Evolutionary conservation across 2,329 filamentous ascomycete species (phyloP).

Genomic region (Leptodontidium sp.): DNA sequence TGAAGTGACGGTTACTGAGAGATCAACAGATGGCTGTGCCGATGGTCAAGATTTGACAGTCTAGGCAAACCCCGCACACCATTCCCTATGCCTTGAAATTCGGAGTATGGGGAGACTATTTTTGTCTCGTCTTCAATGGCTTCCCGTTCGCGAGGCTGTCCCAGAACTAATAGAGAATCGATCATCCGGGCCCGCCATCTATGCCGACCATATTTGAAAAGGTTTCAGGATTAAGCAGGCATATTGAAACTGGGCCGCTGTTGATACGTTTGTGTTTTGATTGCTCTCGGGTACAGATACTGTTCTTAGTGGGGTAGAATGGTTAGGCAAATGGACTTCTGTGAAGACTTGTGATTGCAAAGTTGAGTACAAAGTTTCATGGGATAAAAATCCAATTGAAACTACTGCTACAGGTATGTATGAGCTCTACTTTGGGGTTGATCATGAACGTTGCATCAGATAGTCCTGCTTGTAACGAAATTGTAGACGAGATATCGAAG

Average conservation of each 20-base stretch:
- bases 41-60: constrained; percentile 6
- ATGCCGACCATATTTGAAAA: neutral
- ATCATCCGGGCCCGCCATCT: no score
- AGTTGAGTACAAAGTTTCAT: neutral
- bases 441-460: no score
- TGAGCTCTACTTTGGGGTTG: no score
- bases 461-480: no score
- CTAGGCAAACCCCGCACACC: neutral
- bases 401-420: no score
- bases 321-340: neutral
- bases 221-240: neutral
- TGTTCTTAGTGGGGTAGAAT: neutral
- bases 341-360: neutral
- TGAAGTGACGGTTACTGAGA: neutral
- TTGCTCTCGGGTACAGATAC: neutral
- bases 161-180: neutral
- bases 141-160: neutral
- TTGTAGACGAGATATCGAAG: no score
- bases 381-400: no score
- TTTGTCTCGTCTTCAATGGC: neutral
- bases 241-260: neutral
- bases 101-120: neutral
- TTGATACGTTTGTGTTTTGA: neutral
- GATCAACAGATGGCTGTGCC: constrained; percentile 15
- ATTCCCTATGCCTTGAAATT: neutral